phyloP scores from a whole-genome alignment of 2,329 filamentous ascomycete genomes.

The Aspergillus vadensis region DNA sequence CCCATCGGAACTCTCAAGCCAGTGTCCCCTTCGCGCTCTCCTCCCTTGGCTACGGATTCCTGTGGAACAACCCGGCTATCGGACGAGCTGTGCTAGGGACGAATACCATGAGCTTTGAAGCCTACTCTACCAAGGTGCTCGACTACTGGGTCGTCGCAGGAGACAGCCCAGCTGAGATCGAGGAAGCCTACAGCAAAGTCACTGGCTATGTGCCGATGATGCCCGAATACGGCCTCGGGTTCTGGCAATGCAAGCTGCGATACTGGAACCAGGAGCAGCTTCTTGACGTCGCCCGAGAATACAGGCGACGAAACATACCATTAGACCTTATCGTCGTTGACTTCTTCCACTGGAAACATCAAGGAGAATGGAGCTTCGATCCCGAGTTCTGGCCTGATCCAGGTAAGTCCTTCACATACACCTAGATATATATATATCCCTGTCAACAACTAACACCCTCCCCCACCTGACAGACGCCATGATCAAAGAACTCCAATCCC shows the following conservation, averaged over 20 bases:
- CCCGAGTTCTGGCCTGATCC: constrained; percentile 66
- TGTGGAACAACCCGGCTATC: constrained; percentile 68
- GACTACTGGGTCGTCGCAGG: constrained; percentile 68
- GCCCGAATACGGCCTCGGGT: constrained; percentile 68
- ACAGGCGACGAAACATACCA: constrained; percentile 57
- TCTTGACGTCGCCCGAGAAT: constrained; percentile 61
- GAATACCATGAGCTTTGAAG: constrained; percentile 64
- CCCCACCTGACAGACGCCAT: constrained; percentile 53
- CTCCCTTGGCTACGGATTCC: constrained; percentile 61
- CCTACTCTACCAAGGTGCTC: constrained; percentile 57
- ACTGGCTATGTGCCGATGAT: constrained; percentile 66
- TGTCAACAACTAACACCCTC: background rate
- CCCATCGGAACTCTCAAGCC: constrained; percentile 68
- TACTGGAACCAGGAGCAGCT: constrained; percentile 68
- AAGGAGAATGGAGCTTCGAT: constrained; percentile 71
- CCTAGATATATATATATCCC: no score
- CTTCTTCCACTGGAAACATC: constrained; percentile 68
- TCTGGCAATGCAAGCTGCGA: constrained; percentile 69
- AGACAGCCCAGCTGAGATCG: constrained; percentile 58
- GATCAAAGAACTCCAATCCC: constrained; percentile 60
- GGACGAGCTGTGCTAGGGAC: constrained; percentile 63
- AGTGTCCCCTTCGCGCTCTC: constrained; percentile 65
- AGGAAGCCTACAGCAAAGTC: constrained; percentile 57
- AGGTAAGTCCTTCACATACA: constrained; percentile 34
- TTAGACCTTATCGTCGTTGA: constrained; percentile 68